Conservation (phyloP, 805 yeast species). For the Diddensiella transvaalensis region DNA sequence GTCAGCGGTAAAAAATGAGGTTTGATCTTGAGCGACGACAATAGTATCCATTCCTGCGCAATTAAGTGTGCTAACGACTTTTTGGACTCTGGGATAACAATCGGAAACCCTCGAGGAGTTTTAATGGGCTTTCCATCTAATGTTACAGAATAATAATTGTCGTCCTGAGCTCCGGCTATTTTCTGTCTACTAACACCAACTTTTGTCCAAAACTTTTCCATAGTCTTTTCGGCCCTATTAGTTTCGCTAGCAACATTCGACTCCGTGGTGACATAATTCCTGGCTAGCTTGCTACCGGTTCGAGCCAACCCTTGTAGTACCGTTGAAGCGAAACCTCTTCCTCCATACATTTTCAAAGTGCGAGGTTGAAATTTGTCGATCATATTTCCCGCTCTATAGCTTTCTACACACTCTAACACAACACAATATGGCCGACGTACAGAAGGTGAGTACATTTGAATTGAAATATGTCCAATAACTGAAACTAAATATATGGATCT, state of each 20-base stretch:
- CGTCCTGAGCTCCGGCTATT: conserved; percentile 26
- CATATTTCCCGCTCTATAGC: background rate
- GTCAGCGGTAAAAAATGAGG: conserved; percentile 84
- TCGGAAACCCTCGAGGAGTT: conserved; percentile 76
- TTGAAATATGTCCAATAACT: background rate
- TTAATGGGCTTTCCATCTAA: conserved; percentile 73
- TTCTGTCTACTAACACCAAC: conserved; percentile 17
- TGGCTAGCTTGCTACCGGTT: background rate
- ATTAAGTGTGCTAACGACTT: conserved; percentile 63
- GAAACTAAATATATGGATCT: background rate
- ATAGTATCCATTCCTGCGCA: conserved; percentile 81
- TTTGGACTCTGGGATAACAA: conserved; percentile 60
- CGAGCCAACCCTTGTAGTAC: conserved; percentile 35
- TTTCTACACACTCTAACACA: background rate
- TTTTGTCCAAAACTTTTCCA: conserved; percentile 32
- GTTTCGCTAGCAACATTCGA: conserved; percentile 42
- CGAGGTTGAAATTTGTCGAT: background rate
- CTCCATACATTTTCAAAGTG: no score
- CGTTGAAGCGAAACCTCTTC: background rate
- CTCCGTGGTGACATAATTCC: conserved; percentile 13
- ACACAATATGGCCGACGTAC: background rate
- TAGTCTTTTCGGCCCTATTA: conserved; percentile 64
- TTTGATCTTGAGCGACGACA: conserved; percentile 61
- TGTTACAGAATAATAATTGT: conserved; percentile 54
- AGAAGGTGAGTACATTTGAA: no score